Base-by-base conservation (phyloP, 176 grass and related monocot species). In the Otatea glauca region DNA sequence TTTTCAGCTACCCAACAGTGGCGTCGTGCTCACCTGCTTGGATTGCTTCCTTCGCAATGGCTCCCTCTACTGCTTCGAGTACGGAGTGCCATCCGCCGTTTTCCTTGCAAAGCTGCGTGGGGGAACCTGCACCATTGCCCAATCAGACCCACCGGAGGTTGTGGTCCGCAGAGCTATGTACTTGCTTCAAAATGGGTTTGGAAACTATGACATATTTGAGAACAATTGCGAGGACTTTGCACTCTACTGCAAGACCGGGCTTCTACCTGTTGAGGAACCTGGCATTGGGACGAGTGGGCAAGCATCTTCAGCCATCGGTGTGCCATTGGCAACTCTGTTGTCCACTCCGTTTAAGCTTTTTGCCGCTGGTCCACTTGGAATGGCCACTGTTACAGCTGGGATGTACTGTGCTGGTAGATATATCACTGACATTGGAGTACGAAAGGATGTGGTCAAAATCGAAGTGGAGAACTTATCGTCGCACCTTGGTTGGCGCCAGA, bases 201-300 rank as follows among this genome's bases (percentile, higher is more conserved):
- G 96, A 15, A 92, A 90, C 39, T 96, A 99, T 2, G 96, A 99
- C 75, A 80, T 99, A n/a, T 99, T 99, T 24, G 96, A 96, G 83
- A 99, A 99, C 83, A 99, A 99, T 9, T 96, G 96, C 0, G 96
- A 99, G 78, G 96, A 99, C 82, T 99, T 99, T 54, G 91, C 93
- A 53, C 92, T 99, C 72, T 99, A 99, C 84, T 99, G 96, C 89
- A 99, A 99, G 81, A 96, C 96, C 2, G 96, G 93, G 67, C 93
- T 99, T 60, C 76, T 99, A 1, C 74, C 91, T 13, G 24, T 81
- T 0, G 89, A 94, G 0, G 93, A 95, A 18, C 85, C 88, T 21
- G 91, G 96, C 62, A 90, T 92, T 18, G 96, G 96, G 24, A 84
- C 86, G 62, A 99, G 96, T 43, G 96, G 96, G 25, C 96, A 99